phyloP scores from a whole-genome alignment of 2,329 filamentous ascomycete species.

The Graphilbum ipis-grandicollis region DNA sequence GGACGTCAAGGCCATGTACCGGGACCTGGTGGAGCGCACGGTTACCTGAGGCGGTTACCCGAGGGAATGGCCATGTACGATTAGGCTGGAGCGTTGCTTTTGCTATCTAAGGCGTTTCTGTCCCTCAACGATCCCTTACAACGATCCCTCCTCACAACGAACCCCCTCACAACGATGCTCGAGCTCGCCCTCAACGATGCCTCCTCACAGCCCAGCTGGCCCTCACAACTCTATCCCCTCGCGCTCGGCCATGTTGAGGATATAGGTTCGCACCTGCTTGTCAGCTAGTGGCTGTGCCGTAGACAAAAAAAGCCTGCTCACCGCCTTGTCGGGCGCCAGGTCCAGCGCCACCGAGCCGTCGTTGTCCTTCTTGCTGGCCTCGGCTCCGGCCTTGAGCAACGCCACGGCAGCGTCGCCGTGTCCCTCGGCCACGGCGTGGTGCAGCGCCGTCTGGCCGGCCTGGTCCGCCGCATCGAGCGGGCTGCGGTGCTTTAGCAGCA shows the following conservation, averaged over 20 bases:
- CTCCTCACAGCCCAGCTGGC: slow-evolving; percentile 3
- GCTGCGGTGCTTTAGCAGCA: slow-evolving; percentile 60
- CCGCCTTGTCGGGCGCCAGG: slow-evolving; percentile 72
- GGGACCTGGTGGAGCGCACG: slow-evolving; percentile 75
- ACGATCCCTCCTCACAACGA: too few species aligned
- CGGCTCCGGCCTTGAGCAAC: slow-evolving; percentile 70
- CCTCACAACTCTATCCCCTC: slow-evolving; percentile 54
- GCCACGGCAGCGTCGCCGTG: slow-evolving; percentile 69
- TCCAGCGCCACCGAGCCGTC: slow-evolving; percentile 61
- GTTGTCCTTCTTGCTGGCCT: slow-evolving; percentile 56
- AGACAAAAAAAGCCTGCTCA: slow-evolving; percentile 18
- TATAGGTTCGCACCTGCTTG: slow-evolving; percentile 52
- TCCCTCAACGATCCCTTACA: too few species aligned
- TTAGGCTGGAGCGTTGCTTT: background rate
- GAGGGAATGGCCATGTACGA: too few species aligned
- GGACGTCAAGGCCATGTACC: slow-evolving; percentile 93
- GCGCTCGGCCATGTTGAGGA: slow-evolving; percentile 59
- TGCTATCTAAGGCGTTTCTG: too few species aligned
- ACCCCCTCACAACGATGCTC: too few species aligned
- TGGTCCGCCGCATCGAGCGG: slow-evolving; percentile 71
- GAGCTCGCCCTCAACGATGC: too few species aligned
- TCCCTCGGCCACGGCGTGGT: slow-evolving; percentile 69
- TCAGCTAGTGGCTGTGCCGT: slow-evolving; percentile 1
- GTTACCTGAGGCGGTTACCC: slow-evolving; percentile 24
- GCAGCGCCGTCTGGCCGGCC: slow-evolving; percentile 73